phyloP scores from a whole-genome alignment of 2,329 filamentous ascomycete genomes.

The Sporothrix globosa region DNA sequence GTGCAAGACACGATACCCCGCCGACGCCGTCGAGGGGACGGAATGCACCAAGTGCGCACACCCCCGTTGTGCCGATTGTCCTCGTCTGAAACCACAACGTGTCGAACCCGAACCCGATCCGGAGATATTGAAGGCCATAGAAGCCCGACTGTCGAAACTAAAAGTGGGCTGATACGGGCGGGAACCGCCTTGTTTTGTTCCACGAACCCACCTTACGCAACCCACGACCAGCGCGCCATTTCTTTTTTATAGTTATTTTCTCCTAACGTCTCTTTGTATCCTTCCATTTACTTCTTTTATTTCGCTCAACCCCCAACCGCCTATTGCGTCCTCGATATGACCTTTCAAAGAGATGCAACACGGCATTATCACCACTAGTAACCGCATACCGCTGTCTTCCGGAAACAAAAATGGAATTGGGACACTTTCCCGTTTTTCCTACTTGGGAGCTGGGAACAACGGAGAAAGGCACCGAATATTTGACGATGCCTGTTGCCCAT shows the following conservation, averaged over 20 bases:
- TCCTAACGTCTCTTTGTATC: background rate
- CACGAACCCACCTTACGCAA: background rate
- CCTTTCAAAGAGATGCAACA: background rate
- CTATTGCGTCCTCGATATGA: conserved; percentile 12
- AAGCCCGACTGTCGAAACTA: conserved; percentile 57
- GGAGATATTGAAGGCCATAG: conserved; percentile 60
- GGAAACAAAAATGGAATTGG: background rate
- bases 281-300: too few species aligned
- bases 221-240: conserved; percentile 15
- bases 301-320: background rate
- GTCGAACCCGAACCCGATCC: conserved; percentile 65
- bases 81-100: conserved; percentile 61
- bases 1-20: conserved; percentile 63
- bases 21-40: conserved; percentile 54
- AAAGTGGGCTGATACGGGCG: conserved; percentile 40
- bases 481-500: background rate
- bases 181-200: background rate
- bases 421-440: background rate
- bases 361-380: background rate
- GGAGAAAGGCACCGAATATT: background rate
- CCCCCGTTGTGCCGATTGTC: conserved; percentile 62
- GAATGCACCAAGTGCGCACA: conserved; percentile 64
- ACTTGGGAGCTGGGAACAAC: too few species aligned
- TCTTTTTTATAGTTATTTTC: background rate
- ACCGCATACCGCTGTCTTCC: too few species aligned